Conservation (phyloP, 2,329 filamentous ascomycete species). For the Trichoderma koningii region DNA sequence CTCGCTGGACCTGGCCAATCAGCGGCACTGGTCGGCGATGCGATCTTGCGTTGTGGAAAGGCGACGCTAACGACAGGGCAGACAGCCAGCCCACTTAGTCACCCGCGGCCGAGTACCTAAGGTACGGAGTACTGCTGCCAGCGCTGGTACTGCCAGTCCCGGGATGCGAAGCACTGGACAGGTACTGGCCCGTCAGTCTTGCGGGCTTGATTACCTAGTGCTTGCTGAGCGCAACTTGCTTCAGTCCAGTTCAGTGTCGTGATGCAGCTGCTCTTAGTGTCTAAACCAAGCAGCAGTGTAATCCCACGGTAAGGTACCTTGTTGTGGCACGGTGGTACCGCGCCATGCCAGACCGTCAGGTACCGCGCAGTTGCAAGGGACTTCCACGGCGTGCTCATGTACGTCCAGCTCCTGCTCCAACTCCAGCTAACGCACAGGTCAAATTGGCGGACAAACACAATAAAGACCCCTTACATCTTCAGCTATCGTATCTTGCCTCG, state of each 20-base stretch:
- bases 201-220: background rate
- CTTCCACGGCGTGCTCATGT: too few species aligned
- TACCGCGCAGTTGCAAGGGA: too few species aligned
- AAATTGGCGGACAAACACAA: too few species aligned
- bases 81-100: background rate
- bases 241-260: background rate
- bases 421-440: too few species aligned
- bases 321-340: too few species aligned
- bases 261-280: too few species aligned
- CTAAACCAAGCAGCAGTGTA: too few species aligned
- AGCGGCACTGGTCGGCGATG: slow-evolving; percentile 9
- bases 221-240: background rate
- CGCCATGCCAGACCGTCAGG: too few species aligned
- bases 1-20: slow-evolving; percentile 9
- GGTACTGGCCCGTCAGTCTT: background rate
- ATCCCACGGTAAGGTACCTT: too few species aligned
- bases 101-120: background rate
- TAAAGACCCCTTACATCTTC: too few species aligned
- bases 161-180: background rate
- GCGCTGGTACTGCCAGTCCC: background rate
- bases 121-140: background rate
- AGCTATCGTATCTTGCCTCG: too few species aligned
- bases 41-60: slow-evolving; percentile 17
- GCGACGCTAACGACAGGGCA: slow-evolving; percentile 22
- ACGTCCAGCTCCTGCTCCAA: too few species aligned